Evolutionary conservation across 1,284 basidiomycete genomes (phyloP).

Genomic region (Termitomyces sp.): DNA sequence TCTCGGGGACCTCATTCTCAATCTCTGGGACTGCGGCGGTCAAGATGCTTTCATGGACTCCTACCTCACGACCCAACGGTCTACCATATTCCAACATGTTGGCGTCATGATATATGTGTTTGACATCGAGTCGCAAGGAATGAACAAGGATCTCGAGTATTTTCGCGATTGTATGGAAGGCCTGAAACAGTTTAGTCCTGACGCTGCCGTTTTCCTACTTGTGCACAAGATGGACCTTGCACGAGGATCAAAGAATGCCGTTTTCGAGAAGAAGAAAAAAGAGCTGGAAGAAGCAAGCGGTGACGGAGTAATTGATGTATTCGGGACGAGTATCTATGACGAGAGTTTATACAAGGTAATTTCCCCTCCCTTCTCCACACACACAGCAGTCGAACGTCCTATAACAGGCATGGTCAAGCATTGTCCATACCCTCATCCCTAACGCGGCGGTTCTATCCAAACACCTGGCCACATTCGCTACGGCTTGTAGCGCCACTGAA

Average conservation of each 20-base stretch:
- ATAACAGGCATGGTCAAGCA: slow-evolving; percentile 90
- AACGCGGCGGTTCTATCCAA: slow-evolving; percentile 85
- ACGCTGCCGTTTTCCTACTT: slow-evolving; percentile 85
- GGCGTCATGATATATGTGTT: slow-evolving; percentile 99
- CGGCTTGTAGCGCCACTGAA: slow-evolving; percentile 85
- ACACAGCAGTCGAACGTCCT: slow-evolving; percentile 6
- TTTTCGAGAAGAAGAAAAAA: slow-evolving; percentile 65
- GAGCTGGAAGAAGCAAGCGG: slow-evolving; percentile 67
- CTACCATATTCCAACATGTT: slow-evolving; percentile 93
- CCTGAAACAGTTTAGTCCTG: slow-evolving; percentile 69
- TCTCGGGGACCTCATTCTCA: slow-evolving; percentile 88
- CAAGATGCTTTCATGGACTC: slow-evolving; percentile 98
- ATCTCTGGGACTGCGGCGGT: slow-evolving; percentile 98
- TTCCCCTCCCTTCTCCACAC: slow-evolving; percentile 3
- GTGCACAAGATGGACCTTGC: slow-evolving; percentile 97
- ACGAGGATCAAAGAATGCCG: slow-evolving; percentile 51
- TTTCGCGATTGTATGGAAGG: slow-evolving; percentile 84
- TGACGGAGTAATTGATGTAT: slow-evolving; percentile 57
- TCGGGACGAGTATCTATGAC: slow-evolving; percentile 98
- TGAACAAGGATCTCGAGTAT: slow-evolving; percentile 78
- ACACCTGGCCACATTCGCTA: slow-evolving; percentile 82
- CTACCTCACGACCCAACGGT: slow-evolving; percentile 86
- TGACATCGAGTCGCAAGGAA: slow-evolving; percentile 78
- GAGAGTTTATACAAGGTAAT: slow-evolving; percentile 91
- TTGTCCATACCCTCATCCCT: slow-evolving; percentile 95